A percentile compares a stretch with the other conserved stretches of the same genome.
phyloP scores from a whole-genome alignment of 768 basidiomycete species.

The Megacollybia marginata region DNA sequence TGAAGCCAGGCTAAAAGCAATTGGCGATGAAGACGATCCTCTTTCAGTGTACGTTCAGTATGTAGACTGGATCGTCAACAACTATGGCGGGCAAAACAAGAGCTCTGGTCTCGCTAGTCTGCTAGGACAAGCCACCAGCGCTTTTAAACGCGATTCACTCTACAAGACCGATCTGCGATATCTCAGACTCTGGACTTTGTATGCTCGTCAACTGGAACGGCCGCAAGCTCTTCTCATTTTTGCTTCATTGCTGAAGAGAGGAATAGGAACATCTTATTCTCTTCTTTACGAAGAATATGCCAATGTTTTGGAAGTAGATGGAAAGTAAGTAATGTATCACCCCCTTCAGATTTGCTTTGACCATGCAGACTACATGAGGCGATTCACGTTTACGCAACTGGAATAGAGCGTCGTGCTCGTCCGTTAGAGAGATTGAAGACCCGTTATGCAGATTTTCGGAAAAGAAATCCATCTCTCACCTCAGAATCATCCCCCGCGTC shows the following conservation, averaged over 20 bases:
- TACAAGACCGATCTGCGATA: slow-evolving; percentile 89
- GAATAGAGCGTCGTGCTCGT: slow-evolving; percentile 74
- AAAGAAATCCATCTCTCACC: slow-evolving; percentile 15
- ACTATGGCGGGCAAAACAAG: slow-evolving; percentile 63
- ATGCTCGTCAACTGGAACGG: slow-evolving; percentile 74
- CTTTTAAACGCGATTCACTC: slow-evolving; percentile 74
- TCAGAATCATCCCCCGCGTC: slow-evolving; percentile 11
- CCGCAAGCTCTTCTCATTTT: slow-evolving; percentile 64
- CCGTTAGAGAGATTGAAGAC: slow-evolving; percentile 81
- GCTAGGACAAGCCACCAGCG: slow-evolving; percentile 75
- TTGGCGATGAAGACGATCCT: slow-evolving; percentile 65
- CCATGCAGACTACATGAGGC: slow-evolving; percentile 62
- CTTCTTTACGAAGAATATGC: slow-evolving; percentile 92
- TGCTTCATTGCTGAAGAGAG: slow-evolving; percentile 61
- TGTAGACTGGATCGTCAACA: slow-evolving; percentile 83
- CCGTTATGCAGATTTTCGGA: slow-evolving; percentile 72
- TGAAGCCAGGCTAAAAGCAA: background rate
- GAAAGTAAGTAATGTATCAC: slow-evolving; percentile 51
- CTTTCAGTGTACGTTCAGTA: slow-evolving; percentile 81
- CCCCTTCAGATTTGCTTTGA: background rate
- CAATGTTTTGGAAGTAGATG: slow-evolving; percentile 61
- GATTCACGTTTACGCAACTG: slow-evolving; percentile 72
- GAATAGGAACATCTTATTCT: slow-evolving; percentile 71
- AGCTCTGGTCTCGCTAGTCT: slow-evolving; percentile 72
- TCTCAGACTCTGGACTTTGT: slow-evolving; percentile 85